Evolutionary conservation across 495 filamentous ascomycete species (phyloP), one percentile per base, ranked within the genome.

Genomic region (Parachaetomium inaequale): DNA sequence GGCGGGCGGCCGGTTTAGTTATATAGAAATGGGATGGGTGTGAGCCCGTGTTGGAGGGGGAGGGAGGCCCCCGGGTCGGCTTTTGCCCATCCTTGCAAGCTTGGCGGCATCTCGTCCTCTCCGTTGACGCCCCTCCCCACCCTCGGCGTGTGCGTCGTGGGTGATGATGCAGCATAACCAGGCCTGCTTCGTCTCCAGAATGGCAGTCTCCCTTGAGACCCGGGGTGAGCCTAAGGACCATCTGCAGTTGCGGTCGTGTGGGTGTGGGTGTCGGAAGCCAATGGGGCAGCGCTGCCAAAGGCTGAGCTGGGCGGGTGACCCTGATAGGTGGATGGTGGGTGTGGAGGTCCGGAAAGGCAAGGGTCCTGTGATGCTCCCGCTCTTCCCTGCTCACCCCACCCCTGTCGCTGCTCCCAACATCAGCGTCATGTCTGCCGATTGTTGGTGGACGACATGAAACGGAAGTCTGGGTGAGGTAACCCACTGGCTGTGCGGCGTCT

Each of bases 261-360:
- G 45, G 62, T 52, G 47, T 40, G 47, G 51, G 26, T 61, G 45
- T 11, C 25, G 25, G 19, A 55, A 23, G 32, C 62, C 62, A 64
- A 64, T 64, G 15, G 45, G 32, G n/a, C 15, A 47, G 14, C 34
- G 14, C 2, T 2, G 23, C 10, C 36, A 26, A 62, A 32, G 59
- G 58, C 63, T 66, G 63, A 62, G 63, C 38, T n/a, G 38, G 34
- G 53, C 63, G 43, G 55, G 38, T 66, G 63, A 66, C 59, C 55
- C 55, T 55, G 47, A 62, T 59, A 56, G 57, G 62, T 40, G 28
- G 42, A 7, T 55, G 8, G 50, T 26, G 57, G 31, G 43, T 50
- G 62, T 60, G 51, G 62, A 59, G 62, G 46, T 40, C 19, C 40
- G 49, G 55, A 29, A 59, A 54, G 49, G 40, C 38, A 59, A 47